Evolutionary conservation across 129 eudicot genomes (phyloP).

Genomic region (Tanacetum coccineum): DNA sequence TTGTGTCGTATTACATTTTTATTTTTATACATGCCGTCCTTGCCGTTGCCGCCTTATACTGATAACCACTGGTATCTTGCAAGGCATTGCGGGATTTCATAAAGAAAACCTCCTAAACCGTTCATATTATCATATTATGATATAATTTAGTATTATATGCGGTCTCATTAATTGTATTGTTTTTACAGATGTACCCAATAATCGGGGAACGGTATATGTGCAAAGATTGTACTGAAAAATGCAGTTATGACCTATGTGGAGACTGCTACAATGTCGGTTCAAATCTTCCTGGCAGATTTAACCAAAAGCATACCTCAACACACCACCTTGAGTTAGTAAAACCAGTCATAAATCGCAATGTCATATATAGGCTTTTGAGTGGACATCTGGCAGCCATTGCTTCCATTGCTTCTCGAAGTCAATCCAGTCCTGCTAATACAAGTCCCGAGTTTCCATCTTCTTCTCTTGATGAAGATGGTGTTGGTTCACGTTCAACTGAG

Average conservation of each 20-base stretch:
- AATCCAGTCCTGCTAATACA: constrained; percentile 8
- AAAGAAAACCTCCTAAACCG: too few species aligned
- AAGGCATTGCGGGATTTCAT: too few species aligned
- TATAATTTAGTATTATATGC: neutral
- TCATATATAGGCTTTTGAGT: constrained; percentile 37
- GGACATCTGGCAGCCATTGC: constrained; percentile 31
- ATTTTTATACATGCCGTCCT: neutral
- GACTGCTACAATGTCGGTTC: constrained; percentile 55
- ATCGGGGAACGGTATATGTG: constrained; percentile 63
- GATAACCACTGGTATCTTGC: too few species aligned
- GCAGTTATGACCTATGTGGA: constrained; percentile 64
- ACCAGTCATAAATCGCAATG: constrained; percentile 19
- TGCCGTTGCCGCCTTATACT: too few species aligned
- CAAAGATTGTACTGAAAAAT: constrained; percentile 53
- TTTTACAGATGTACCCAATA: constrained; percentile 64
- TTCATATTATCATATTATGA: too few species aligned
- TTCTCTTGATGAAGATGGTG: constrained; percentile 28
- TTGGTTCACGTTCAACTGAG: too few species aligned
- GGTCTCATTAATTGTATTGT: neutral
- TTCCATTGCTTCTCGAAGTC: constrained; percentile 20
- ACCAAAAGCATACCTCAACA: constrained; percentile 63
- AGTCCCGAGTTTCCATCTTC: constrained; percentile 19
- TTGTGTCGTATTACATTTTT: neutral
- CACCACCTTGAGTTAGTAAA: constrained; percentile 49
- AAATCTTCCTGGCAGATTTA: constrained; percentile 66